Conservation (phyloP, 345 rosid species). For the Melastoma malabathricum region DNA sequence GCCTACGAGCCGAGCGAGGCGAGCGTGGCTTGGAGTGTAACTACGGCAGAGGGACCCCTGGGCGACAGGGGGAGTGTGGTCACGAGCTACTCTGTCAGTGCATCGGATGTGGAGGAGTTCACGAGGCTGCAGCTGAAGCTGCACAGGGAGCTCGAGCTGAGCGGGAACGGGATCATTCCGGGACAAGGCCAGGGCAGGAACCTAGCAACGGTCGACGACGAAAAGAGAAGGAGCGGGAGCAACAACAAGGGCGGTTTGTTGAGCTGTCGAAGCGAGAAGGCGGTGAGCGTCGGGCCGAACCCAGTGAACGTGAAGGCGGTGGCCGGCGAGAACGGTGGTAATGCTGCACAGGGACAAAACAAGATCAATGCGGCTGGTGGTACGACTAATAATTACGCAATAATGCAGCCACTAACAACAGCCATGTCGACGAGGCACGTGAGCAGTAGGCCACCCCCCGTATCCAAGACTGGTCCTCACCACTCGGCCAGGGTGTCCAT, state of each 20-base stretch:
- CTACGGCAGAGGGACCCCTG: conserved; percentile 47
- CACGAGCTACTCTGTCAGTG: conserved; percentile 35
- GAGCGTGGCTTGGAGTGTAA: conserved; percentile 86
- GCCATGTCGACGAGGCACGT: conserved; percentile 17
- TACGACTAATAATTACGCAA: too few relatives aligned
- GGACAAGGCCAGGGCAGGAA: too few relatives aligned
- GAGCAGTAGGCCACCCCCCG: conserved; percentile 21
- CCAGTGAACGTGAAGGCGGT: conserved; percentile 20
- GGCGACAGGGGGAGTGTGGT: conserved; percentile 21
- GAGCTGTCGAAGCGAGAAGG: conserved; percentile 73
- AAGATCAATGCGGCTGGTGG: neutral
- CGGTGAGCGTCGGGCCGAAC: conserved; percentile 55
- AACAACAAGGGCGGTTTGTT: conserved; percentile 29
- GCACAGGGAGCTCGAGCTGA: conserved; percentile 8
- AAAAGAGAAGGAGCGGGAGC: conserved; percentile 15
- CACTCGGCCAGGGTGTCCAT: conserved; percentile 21
- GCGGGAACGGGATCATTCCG: conserved; percentile 4
- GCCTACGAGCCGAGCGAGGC: conserved; percentile 79
- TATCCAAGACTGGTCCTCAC: conserved; percentile 18
- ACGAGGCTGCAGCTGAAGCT: conserved; percentile 10
- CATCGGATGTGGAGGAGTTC: conserved; percentile 31
- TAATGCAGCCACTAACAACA: neutral
- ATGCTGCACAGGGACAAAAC: conserved; percentile 5
- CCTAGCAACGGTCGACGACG: neutral
- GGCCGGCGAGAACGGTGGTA: conserved; percentile 5